Evolutionary conservation across 1,284 basidiomycete species (phyloP).

Genomic region (Kwoniella shivajii): DNA sequence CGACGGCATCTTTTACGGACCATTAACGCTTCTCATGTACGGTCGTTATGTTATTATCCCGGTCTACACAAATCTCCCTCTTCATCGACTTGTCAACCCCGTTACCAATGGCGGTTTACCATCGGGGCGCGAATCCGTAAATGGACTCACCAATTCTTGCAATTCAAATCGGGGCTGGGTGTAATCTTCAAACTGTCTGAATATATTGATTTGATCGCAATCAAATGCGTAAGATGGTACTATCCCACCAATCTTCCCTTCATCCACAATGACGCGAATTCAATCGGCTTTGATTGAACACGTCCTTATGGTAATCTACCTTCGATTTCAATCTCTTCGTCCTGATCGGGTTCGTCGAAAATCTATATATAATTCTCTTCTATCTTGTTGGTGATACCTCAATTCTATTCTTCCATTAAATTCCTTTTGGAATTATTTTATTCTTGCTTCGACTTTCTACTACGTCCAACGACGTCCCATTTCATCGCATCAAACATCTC

Average conservation of each 20-base stretch:
- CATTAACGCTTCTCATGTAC: too few species aligned
- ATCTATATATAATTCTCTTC: too few species aligned
- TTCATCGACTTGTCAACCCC: neutral
- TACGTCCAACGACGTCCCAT: neutral
- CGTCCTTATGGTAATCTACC: neutral
- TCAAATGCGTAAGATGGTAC: too few species aligned
- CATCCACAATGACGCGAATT: neutral
- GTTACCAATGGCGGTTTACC: neutral
- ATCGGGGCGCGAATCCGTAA: neutral
- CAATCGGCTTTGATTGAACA: neutral
- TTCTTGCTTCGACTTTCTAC: neutral
- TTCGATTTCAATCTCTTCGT: neutral
- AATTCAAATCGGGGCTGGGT: neutral
- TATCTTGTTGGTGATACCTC: too few species aligned
- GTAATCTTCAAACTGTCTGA: neutral
- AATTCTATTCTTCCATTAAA: too few species aligned
- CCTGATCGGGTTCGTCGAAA: neutral
- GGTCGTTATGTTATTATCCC: too few species aligned
- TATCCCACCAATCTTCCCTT: neutral
- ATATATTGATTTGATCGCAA: neutral
- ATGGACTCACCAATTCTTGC: neutral
- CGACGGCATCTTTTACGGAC: too few species aligned
- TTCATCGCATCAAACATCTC: conserved; percentile 2
- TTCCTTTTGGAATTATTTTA: neutral
- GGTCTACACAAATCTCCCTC: too few species aligned